Base-by-base conservation (phyloP, 2,329 filamentous ascomycete genomes). In the Canariomyces notabilis region DNA sequence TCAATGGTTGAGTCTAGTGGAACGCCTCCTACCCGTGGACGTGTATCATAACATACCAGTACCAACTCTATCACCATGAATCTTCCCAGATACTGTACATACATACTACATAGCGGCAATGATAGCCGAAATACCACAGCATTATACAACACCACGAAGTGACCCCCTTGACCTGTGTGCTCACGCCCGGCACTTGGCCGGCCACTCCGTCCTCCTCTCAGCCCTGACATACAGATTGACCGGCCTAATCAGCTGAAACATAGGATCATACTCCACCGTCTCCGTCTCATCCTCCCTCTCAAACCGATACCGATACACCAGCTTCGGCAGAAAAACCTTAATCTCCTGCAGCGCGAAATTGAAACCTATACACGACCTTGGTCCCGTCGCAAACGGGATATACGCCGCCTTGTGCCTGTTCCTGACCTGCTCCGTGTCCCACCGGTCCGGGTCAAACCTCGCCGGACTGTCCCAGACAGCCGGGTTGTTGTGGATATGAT, bases 331-430 rank as follows among this genome's bases (percentile, higher is more conserved):
- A 54, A 80, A 73, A 4, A 80, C 67, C 65, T 82, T 82, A 48
- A 81, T 68, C 60, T 83, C 78, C 48, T 75, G 71, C 6, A 83
- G 64, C 0, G 79, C 80, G 59, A 83, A 81, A 61, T 81, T 83
- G 69, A 81, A 82, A 0, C 79, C 80, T 45, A 83, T 77, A 50
- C 80, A 83, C 64, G 72, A 73, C 1, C 80, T 66, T 0, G 68
- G 73, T 0, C 80, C 80, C 0, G 71, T 65, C 0, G 74, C 79
- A 51, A 83, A 84, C 0, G 80, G 80, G 3, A 76, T 66, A 54
- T 82, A 83, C 0, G 73, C 65, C 2, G 68, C 71, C 22, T 70
- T 69, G 37, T 73, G 75, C 2, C 70, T 59, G 52, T 69, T 70
- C 64, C 76, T 77, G 44, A 78, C 76, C 11, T 67, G 63, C 0